Conservation (phyloP, 495 filamentous ascomycete genomes). For the Terfezia boudieri region DNA sequence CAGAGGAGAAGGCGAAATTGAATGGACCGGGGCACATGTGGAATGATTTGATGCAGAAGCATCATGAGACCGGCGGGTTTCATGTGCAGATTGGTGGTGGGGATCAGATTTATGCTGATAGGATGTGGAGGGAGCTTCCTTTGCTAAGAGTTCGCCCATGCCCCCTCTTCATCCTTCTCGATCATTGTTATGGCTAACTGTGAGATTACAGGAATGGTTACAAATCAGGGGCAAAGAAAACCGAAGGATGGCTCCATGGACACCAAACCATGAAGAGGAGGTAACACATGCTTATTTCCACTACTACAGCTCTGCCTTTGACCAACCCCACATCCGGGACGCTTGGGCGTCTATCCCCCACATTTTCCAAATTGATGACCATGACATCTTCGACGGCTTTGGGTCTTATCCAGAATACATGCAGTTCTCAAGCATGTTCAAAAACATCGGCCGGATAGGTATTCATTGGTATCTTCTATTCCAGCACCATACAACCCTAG, state of each 20-base stretch:
- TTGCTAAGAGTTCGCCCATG: conserved; percentile 34
- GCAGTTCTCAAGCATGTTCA: conserved; percentile 93
- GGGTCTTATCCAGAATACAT: conserved; percentile 95
- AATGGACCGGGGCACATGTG: conserved; percentile 91
- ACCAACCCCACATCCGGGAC: conserved; percentile 80
- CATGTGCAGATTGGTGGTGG: conserved; percentile 80
- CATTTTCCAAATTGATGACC: conserved; percentile 78
- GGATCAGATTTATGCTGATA: conserved; percentile 87
- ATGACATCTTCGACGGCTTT: conserved; percentile 99
- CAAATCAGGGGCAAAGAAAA: conserved; percentile 76
- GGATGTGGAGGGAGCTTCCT: conserved; percentile 89
- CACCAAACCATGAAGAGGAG: conserved; percentile 80
- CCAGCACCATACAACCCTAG: conserved; percentile 90
- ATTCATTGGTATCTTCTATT: conserved; percentile 99
- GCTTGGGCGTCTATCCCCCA: conserved; percentile 96
- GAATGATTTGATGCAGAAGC: conserved; percentile 97
- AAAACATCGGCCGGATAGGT: conserved; percentile 91
- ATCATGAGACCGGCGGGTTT: conserved; percentile 86
- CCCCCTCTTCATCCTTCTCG: neutral
- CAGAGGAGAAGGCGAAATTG: conserved; percentile 59
- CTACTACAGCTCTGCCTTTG: conserved; percentile 93
- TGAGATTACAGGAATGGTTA: conserved; percentile 47
- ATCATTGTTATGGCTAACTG: neutral
- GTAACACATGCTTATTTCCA: conserved; percentile 93
- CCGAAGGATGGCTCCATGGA: conserved; percentile 74